Conservation (phyloP, 768 basidiomycete genomes). For the Naganishia randhawae region DNA sequence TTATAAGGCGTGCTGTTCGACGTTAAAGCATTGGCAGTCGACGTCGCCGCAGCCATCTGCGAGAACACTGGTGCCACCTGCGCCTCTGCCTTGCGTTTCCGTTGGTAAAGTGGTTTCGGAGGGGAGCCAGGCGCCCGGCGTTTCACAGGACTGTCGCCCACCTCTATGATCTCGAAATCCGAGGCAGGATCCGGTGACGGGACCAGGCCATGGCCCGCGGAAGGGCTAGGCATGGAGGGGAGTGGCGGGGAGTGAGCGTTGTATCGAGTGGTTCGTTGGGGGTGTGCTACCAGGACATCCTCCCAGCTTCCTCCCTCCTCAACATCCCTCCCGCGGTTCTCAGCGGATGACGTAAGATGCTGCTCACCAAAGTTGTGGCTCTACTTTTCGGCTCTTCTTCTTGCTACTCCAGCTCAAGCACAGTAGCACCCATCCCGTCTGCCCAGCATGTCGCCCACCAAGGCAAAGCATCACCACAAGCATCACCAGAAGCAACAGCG, state of each 20-base stretch:
- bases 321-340: too few relatives aligned
- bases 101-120: not conserved
- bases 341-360: too few relatives aligned
- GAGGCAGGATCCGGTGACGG: not conserved
- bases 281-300: too few relatives aligned
- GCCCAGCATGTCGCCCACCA: not conserved
- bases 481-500: conserved; percentile 60
- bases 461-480: not conserved
- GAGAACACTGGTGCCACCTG: conserved; percentile 18
- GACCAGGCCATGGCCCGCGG: not conserved
- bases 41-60: conserved; percentile 1
- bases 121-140: not conserved
- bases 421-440: too few relatives aligned
- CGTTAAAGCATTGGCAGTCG: too few relatives aligned
- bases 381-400: too few relatives aligned
- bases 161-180: conserved; percentile 20
- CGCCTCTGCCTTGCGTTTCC: conserved; percentile 1
- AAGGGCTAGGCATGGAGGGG: not conserved
- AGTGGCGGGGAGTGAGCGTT: too few relatives aligned
- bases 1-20: not conserved
- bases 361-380: too few relatives aligned
- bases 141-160: conserved; percentile 23
- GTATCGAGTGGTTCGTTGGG: too few relatives aligned
- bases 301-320: too few relatives aligned
- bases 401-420: too few relatives aligned